These are phyloP conservation scores for Berberis thunbergii DNA, from an alignment of 164 flowering plant genomes.

Conservation along the genomic window DNA sequence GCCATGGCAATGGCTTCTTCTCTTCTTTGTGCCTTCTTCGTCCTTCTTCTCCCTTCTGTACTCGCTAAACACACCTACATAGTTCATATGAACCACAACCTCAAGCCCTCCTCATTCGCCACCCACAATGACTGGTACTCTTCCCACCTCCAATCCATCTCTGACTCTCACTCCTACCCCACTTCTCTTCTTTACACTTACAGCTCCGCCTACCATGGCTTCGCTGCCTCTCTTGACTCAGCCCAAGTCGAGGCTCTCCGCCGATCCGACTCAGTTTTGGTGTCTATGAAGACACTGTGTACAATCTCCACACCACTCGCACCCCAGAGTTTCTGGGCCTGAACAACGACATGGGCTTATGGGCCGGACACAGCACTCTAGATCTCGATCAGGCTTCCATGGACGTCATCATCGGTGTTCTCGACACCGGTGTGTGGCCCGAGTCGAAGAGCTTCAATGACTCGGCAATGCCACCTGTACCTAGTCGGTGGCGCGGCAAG, in stretches of 20 bases:
- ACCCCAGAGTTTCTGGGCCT: constrained; percentile 66
- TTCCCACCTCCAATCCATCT: constrained; percentile 37
- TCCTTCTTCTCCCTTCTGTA: constrained; percentile 4
- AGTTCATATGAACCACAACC: constrained; percentile 46
- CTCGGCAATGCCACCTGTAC: constrained; percentile 40
- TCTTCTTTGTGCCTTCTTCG: not conserved
- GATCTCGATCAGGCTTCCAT: constrained; percentile 34
- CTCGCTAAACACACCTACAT: constrained; percentile 49
- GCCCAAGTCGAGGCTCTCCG: constrained; percentile 42
- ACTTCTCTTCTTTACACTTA: constrained; percentile 43
- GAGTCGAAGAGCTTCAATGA: constrained; percentile 59
- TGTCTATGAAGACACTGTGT: constrained; percentile 49
- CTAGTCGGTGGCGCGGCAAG: constrained; percentile 52
- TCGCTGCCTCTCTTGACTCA: constrained; percentile 50
- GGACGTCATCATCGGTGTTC: constrained; percentile 65
- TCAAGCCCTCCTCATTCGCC: constrained; percentile 29
- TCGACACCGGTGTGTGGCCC: constrained; percentile 89
- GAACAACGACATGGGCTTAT: constrained; percentile 15
- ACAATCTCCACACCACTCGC: constrained; percentile 70
- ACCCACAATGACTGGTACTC: constrained; percentile 65
- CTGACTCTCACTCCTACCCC: constrained; percentile 13
- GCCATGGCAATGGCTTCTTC: not conserved
- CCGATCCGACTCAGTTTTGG: constrained; percentile 40
- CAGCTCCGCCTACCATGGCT: constrained; percentile 50
- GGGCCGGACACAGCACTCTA: constrained; percentile 23